A percentile compares a stretch with the other conserved stretches of the same genome.
Conservation (phyloP, 768 basidiomycete species). For the Mycena maculata region DNA sequence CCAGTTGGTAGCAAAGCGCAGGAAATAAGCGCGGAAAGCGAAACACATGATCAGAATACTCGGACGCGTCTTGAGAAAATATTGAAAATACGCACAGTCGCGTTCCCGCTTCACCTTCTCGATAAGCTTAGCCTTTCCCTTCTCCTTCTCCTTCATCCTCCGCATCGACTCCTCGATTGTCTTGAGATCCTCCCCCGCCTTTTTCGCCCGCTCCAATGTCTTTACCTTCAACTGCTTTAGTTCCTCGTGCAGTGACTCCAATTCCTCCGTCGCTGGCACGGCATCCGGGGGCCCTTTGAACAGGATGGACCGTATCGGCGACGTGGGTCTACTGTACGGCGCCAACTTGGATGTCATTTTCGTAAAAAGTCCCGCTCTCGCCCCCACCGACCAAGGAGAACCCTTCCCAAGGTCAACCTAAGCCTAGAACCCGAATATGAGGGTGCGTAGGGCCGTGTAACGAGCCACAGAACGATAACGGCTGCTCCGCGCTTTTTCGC, state of each 20-base stretch:
- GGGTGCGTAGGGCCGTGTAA: background rate
- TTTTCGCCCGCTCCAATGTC: conserved; percentile 73
- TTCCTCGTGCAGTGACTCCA: conserved; percentile 73
- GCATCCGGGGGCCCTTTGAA: conserved; percentile 73
- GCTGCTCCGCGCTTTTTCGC: conserved; percentile 12
- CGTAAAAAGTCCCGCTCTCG: conserved; percentile 34
- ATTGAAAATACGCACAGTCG: conserved; percentile 63
- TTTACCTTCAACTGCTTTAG: conserved; percentile 64
- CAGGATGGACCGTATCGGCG: conserved; percentile 67
- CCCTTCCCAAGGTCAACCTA: background rate
- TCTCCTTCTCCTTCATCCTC: conserved; percentile 80
- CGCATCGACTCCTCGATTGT: conserved; percentile 82
- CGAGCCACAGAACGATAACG: background rate
- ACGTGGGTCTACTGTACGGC: conserved; percentile 56
- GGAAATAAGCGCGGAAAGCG: conserved; percentile 23
- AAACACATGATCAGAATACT: conserved; percentile 33
- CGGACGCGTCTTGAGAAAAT: conserved; percentile 14
- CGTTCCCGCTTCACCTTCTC: conserved; percentile 81
- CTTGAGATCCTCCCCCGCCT: conserved; percentile 80
- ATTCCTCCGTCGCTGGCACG: conserved; percentile 79
- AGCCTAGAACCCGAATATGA: background rate
- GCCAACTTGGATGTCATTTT: conserved; percentile 73
- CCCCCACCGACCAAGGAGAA: conserved; percentile 10
- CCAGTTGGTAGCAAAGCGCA: background rate
- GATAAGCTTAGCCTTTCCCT: conserved; percentile 76